Base-by-base conservation (phyloP, 2,329 filamentous ascomycete genomes). In the Coleophoma eucalyptorum region DNA sequence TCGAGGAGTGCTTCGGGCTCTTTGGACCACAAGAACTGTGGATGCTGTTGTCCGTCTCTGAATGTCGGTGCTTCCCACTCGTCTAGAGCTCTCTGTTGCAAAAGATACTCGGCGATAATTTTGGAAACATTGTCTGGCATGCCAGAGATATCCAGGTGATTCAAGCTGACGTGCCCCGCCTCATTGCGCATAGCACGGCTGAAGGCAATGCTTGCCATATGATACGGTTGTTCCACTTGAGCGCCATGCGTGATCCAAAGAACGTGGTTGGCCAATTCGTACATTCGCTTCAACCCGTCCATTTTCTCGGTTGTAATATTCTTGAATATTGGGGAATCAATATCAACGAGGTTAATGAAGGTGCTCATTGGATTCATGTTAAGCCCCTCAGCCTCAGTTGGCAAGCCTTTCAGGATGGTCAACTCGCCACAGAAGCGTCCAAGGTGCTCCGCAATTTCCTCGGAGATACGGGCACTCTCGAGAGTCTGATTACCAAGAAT, bases 261-360 rank as follows among this genome's bases (percentile, higher is more conserved):
- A 12, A 61, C 13, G 7, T 21, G 49, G 26, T 46, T 45, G 11
- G 48, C 20, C 7, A 21, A 8, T 5, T 51, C 46, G 11, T 56
- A 65, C 43, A 56, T 4, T 43, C 10, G 49, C 47, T 60, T 61
- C 50, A 55, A 44, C 3, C 49, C 55, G 12, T 59, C 57, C 35
- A 66, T 21, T 5, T 55, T 62, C 16, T 50, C 40, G 6, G 53
- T 6, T 7, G 58, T 57, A 33, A 65, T 52, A n/a, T 54, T 43
- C 6, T 56, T 50, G 35, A 64, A 59, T 3, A 54, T 49, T 2
- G 66, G 64, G 15, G 58, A 55, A 50, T 70, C 69, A 19, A 67
- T 53, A 12, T 67, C 65, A 10, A 54, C 50, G 6, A 67, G 50
- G 21, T 45, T 13, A 43, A 48, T 18, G 7, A 55, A 44, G 15